Percentiles rank a stretch among this genome's conserved stretches.
Conservation (phyloP, 768 basidiomycete species). For the Podaxis pistillaris region DNA sequence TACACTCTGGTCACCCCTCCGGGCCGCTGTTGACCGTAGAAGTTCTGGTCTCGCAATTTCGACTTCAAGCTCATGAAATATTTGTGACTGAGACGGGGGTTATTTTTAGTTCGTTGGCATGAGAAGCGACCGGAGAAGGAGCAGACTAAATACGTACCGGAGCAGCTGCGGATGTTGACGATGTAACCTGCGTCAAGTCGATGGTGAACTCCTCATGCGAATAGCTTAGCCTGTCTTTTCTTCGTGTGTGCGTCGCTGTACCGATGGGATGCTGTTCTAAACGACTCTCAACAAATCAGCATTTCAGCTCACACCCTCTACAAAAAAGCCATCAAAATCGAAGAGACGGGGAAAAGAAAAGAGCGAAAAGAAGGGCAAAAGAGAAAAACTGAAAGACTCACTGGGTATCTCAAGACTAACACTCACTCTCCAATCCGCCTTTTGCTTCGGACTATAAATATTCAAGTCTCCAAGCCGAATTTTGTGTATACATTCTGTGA, state of each 20-base stretch:
- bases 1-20: constrained; percentile 58
- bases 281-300: constrained; percentile 1
- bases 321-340: background rate
- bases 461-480: constrained; percentile 85
- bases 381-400: constrained; percentile 34
- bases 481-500: constrained; percentile 75
- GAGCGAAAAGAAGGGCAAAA: background rate
- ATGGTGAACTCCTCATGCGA: constrained; percentile 90
- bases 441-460: constrained; percentile 76
- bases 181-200: constrained; percentile 90
- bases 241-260: constrained; percentile 54
- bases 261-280: constrained; percentile 71
- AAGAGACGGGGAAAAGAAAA: background rate
- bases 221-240: constrained; percentile 93
- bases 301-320: background rate
- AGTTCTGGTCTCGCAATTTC: constrained; percentile 76
- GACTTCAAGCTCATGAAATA: constrained; percentile 86
- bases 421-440: constrained; percentile 90
- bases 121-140: background rate
- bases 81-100: constrained; percentile 42
- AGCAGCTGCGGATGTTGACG: constrained; percentile 42
- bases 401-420: constrained; percentile 90
- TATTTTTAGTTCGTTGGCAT: background rate
- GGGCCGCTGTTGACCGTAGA: constrained; percentile 68
- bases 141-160: constrained; percentile 40